phyloP scores from a whole-genome alignment of 495 filamentous ascomycete species.

The Cercophora scortea region DNA sequence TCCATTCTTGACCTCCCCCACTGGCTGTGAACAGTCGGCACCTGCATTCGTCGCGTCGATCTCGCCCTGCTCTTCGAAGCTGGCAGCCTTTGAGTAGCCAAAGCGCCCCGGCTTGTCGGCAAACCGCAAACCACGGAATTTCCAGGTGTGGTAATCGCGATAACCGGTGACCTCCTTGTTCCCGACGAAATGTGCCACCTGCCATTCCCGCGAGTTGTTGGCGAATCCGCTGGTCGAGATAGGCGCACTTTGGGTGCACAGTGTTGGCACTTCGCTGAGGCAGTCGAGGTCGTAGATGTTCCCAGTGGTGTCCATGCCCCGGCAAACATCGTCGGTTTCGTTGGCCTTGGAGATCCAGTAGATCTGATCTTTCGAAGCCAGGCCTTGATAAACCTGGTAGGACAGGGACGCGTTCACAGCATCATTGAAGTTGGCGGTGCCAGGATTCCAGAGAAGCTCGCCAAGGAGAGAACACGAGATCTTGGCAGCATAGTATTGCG shows the following conservation, averaged over 20 bases:
- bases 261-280: slow-evolving; percentile 14
- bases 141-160: slow-evolving; percentile 30
- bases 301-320: slow-evolving; percentile 22
- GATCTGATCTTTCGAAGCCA: slow-evolving; percentile 14
- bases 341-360: slow-evolving; percentile 28
- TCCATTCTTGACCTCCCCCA: slow-evolving; percentile 20
- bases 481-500: slow-evolving; percentile 7
- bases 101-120: slow-evolving; percentile 30
- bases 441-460: slow-evolving; percentile 21
- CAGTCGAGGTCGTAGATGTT: slow-evolving; percentile 10
- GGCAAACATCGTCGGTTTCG: slow-evolving; percentile 8
- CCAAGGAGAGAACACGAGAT: slow-evolving; percentile 19
- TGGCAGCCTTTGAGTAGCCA: slow-evolving; percentile 17
- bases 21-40: slow-evolving; percentile 25
- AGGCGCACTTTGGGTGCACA: slow-evolving; percentile 32
- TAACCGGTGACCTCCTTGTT: slow-evolving; percentile 27
- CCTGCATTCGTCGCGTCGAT: slow-evolving; percentile 15
- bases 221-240: slow-evolving; percentile 18
- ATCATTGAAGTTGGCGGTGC: slow-evolving; percentile 19
- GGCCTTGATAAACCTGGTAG: slow-evolving; percentile 21
- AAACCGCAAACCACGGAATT: slow-evolving; percentile 35
- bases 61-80: slow-evolving; percentile 11
- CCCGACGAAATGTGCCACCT: slow-evolving; percentile 19
- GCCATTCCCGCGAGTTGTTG: slow-evolving; percentile 24
- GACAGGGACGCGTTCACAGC: slow-evolving; percentile 20